Percentiles rank a stretch among this genome's conserved stretches.
Evolutionary conservation across 805 yeast species (phyloP).

Genomic region (Teunomyces barrocoloradensis): DNA sequence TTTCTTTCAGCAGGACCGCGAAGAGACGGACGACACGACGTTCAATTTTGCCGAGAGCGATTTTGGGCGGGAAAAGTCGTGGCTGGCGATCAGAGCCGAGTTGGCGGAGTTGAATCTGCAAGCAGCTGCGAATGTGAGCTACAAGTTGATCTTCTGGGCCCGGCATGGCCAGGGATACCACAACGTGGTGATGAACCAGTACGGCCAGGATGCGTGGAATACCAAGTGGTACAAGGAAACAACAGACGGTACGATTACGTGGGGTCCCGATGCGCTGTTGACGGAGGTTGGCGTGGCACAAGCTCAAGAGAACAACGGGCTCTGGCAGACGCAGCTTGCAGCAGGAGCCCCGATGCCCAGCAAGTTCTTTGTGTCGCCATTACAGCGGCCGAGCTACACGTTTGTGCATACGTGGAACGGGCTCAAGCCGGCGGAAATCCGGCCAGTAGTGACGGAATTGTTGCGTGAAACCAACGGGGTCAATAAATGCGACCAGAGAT

Average conservation of each 20-base stretch:
- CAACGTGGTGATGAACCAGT: conserved; percentile 51
- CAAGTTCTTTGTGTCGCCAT: conserved; percentile 57
- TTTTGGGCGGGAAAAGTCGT: conserved; percentile 43
- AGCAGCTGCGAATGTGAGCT: conserved; percentile 36
- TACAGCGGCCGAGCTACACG: conserved; percentile 63
- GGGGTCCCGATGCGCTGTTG: conserved; percentile 62
- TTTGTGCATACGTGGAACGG: conserved; percentile 50
- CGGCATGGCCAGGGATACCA: conserved; percentile 75
- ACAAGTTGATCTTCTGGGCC: conserved; percentile 52
- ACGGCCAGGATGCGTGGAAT: conserved; percentile 60
- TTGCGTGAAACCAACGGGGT: conserved; percentile 61
- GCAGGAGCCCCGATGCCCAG: conserved; percentile 57
- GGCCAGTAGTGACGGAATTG: conserved; percentile 39
- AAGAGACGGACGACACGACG: conserved; percentile 42
- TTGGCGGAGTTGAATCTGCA: conserved; percentile 33
- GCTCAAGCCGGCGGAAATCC: conserved; percentile 20
- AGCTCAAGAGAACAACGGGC: conserved; percentile 47
- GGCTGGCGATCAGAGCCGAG: conserved; percentile 37
- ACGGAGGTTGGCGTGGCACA: conserved; percentile 56
- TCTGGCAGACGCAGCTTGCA: conserved; percentile 42
- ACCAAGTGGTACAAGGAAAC: conserved; percentile 48
- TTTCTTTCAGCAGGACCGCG: conserved; percentile 47
- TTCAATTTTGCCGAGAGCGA: conserved; percentile 43
- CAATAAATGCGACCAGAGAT: conserved; percentile 60
- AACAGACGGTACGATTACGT: conserved; percentile 54